Evolutionary conservation across 2,329 filamentous ascomycete genomes (phyloP).

Genomic region (Pyrenophora tritici-repentis): DNA sequence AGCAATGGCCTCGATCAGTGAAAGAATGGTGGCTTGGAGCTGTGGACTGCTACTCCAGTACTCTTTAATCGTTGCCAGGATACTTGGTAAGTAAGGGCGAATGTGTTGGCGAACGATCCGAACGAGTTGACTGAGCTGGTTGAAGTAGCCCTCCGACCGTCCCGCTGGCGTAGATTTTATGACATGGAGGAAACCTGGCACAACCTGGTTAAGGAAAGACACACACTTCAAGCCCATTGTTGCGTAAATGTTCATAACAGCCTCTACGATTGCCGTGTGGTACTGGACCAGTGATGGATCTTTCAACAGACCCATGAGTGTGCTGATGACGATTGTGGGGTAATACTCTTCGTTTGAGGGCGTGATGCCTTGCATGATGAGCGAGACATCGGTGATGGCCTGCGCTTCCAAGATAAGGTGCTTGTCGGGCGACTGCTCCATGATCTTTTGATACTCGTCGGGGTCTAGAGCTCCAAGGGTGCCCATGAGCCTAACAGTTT

Average conservation of each 20-base stretch:
- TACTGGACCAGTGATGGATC: conserved; percentile 88
- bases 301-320: conserved; percentile 87
- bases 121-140: conserved; percentile 89
- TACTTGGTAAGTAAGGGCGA: conserved; percentile 82
- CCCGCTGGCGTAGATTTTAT: conserved; percentile 79
- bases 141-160: conserved; percentile 94
- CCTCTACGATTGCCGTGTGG: conserved; percentile 92
- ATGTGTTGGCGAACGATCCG: conserved; percentile 97
- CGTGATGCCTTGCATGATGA: conserved; percentile 97
- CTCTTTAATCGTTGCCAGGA: conserved; percentile 83
- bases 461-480: conserved; percentile 94
- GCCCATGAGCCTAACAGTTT: conserved; percentile 95
- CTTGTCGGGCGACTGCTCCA: conserved; percentile 83
- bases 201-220: conserved; percentile 88
- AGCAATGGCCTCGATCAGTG: conserved; percentile 90
- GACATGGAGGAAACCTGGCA: conserved; percentile 89
- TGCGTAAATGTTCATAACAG: conserved; percentile 98
- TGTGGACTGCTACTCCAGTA: conserved; percentile 84
- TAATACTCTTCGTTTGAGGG: conserved; percentile 99
- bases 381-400: conserved; percentile 83
- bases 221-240: conserved; percentile 96
- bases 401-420: conserved; percentile 71
- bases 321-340: conserved; percentile 96
- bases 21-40: conserved; percentile 88
- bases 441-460: conserved; percentile 93